Evolutionary conservation across 257 asterid genomes (phyloP).

Genomic region (Gentiana straminea): DNA sequence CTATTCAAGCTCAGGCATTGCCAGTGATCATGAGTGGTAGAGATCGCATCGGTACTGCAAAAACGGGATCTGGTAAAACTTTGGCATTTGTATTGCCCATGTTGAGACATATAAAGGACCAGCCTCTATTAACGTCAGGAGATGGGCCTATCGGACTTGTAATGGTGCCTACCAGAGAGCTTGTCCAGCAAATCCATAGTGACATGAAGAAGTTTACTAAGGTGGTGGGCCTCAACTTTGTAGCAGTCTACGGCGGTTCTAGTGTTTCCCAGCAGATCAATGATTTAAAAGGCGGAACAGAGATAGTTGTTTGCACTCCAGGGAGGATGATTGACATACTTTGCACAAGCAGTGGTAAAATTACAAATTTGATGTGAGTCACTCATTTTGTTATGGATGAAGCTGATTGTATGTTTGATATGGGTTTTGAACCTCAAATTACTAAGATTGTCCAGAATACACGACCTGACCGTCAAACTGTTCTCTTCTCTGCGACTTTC

Average conservation of each 20-base stretch:
- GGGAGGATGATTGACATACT: slow-evolving; percentile 88
- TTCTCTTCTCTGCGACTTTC: slow-evolving; percentile 79
- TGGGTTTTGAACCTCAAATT: slow-evolving; percentile 94
- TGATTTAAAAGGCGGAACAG: slow-evolving; percentile 79
- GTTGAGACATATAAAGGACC: slow-evolving; percentile 89
- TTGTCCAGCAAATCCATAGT: slow-evolving; percentile 76
- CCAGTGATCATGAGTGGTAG: slow-evolving; percentile 88
- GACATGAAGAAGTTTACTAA: slow-evolving; percentile 69
- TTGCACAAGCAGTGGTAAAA: slow-evolving; percentile 79
- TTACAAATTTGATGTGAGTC: slow-evolving; percentile 75
- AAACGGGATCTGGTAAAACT: slow-evolving; percentile 88
- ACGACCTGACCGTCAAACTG: slow-evolving; percentile 84
- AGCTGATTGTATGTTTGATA: slow-evolving; percentile 90
- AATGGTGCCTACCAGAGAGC: slow-evolving; percentile 90
- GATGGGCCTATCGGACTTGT: slow-evolving; percentile 88
- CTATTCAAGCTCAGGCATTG: slow-evolving; percentile 84
- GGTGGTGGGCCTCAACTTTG: slow-evolving; percentile 62
- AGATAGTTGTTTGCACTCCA: slow-evolving; percentile 87
- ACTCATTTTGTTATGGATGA: slow-evolving; percentile 87
- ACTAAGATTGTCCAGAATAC: slow-evolving; percentile 80
- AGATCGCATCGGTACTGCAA: slow-evolving; percentile 81
- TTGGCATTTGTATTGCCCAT: slow-evolving; percentile 83
- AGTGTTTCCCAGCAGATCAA: slow-evolving; percentile 91
- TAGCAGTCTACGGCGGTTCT: slow-evolving; percentile 85
- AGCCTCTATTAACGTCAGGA: slow-evolving; percentile 66